phyloP scores from a whole-genome alignment of 139 green algal genomes.

The Chloropicon primus region DNA sequence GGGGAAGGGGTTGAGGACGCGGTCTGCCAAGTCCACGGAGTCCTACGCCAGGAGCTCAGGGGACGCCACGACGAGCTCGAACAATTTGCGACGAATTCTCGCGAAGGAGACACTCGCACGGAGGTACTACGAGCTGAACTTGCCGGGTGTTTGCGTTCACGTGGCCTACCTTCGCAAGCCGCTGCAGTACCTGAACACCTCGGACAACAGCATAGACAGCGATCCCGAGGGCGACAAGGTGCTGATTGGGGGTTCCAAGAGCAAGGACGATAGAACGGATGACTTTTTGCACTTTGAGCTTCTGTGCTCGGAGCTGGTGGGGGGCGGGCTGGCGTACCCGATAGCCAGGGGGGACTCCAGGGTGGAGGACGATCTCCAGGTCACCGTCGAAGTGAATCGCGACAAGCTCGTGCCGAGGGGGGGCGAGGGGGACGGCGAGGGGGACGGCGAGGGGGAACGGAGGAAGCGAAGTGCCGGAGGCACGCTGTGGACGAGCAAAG shows the following conservation, averaged over 20 bases:
- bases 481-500: too few relatives aligned
- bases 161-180: background rate
- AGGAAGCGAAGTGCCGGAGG: background rate
- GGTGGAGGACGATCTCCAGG: background rate
- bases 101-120: background rate
- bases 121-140: background rate
- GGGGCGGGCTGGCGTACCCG: background rate
- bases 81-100: background rate
- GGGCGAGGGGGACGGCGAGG: background rate
- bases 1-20: background rate
- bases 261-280: background rate
- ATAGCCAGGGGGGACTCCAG: background rate
- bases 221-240: background rate
- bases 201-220: too few relatives aligned
- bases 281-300: background rate
- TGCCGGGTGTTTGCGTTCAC: background rate
- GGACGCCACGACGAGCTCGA: background rate
- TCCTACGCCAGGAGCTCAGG: background rate
- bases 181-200: background rate
- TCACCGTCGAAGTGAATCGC: background rate
- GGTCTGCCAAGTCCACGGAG: too few relatives aligned
- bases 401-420: background rate
- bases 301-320: background rate
- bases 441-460: background rate
- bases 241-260: background rate